Evolutionary conservation across 1,139 yeast genomes (phyloP).

Genomic region (Debaryomyces nepalensis): DNA sequence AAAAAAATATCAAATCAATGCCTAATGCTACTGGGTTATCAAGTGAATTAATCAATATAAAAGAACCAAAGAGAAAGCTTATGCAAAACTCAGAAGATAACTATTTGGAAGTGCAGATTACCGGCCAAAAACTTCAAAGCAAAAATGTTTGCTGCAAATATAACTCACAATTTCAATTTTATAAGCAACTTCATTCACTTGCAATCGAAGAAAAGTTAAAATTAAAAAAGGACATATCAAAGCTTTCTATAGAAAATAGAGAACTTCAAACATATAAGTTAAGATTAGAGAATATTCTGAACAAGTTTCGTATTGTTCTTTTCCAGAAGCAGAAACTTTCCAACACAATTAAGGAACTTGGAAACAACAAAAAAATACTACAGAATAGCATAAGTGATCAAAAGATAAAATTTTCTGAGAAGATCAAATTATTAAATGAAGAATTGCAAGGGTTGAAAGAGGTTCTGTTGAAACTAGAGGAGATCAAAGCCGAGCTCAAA

Average conservation of each 20-base stretch:
- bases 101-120: neutral
- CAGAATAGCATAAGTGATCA: neutral
- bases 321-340: neutral
- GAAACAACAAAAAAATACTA: neutral
- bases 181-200: slow-evolving; percentile 6
- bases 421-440: neutral
- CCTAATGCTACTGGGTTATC: too few species aligned
- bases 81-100: neutral
- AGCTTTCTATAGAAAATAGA: neutral
- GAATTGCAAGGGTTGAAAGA: neutral
- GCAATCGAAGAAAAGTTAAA: slow-evolving; percentile 8
- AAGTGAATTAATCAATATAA: neutral
- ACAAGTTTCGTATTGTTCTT: neutral
- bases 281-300: slow-evolving; percentile 4
- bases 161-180: slow-evolving; percentile 5
- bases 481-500: neutral
- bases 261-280: slow-evolving; percentile 3
- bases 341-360: neutral
- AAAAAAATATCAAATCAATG: slow-evolving; percentile 1
- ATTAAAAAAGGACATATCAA: slow-evolving; percentile 4
- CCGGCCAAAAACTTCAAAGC: neutral
- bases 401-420: neutral
- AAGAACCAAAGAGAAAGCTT: neutral
- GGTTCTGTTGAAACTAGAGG: neutral
- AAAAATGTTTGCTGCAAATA: neutral